phyloP scores from a whole-genome alignment of 176 grass and related monocot species.

The Alloteropsis semialata region DNA sequence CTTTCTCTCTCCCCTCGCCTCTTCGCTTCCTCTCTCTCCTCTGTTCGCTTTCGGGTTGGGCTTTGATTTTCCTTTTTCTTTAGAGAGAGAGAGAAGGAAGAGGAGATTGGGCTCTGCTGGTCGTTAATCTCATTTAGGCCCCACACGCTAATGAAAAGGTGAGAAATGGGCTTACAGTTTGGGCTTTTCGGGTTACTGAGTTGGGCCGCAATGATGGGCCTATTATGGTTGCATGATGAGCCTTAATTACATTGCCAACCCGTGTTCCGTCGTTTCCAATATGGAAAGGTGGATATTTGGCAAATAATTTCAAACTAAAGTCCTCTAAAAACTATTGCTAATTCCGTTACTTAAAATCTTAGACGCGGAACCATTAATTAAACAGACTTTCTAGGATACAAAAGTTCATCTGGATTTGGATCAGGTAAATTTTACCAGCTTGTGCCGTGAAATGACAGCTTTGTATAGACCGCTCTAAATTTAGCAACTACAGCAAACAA shows the following conservation, averaged over 20 bases:
- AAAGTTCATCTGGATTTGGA: neutral
- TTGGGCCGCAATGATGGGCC: neutral
- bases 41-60: neutral
- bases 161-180: neutral
- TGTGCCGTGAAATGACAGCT: neutral
- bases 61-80: neutral
- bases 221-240: too few species aligned
- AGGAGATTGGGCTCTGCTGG: neutral
- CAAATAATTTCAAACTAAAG: neutral
- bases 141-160: neutral
- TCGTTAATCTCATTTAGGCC: neutral
- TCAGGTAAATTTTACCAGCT: neutral
- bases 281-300: neutral
- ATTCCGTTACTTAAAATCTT: too few species aligned
- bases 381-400: neutral
- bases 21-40: neutral
- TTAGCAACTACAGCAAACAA: neutral
- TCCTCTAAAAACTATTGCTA: too few species aligned
- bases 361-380: neutral
- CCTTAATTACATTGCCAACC: neutral
- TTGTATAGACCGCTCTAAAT: neutral
- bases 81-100: too few species aligned
- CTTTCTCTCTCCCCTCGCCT: neutral
- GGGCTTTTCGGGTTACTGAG: neutral
- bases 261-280: neutral